Evolutionary conservation across 2,329 filamentous ascomycete species (phyloP), one percentile per base, ranked within the genome.

Genomic region (Stachybotrys elegans): DNA sequence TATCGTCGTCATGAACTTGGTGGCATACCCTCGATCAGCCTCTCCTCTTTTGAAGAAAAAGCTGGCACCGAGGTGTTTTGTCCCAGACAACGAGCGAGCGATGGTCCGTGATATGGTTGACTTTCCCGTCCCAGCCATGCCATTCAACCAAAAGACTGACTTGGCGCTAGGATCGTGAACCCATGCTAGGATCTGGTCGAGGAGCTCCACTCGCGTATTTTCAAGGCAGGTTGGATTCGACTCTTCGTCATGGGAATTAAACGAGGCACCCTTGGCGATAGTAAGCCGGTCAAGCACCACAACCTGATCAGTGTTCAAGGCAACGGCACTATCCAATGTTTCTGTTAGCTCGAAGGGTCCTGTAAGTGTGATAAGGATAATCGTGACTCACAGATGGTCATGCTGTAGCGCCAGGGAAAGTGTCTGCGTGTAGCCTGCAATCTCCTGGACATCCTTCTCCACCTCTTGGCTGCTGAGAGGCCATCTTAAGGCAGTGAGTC

Each of bases 31-130:
- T 20, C 64, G 58, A 47, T 71, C 65, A 6, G 50, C 55, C 42
- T 68, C 64, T 4, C 63, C 67, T 49, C 55, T 61, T 42, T 67
- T 70, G 52, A 74, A 75, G 54, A 72, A 72, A 49, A 73, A 73
- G 47, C 60, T 67, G 3, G 61, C 62, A 17, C 56, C 59, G 34
- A 68, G 57, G 2, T 27, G 31, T 17, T 41, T 31, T 20, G 22
- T 22, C 14, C 22, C 21, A n/a, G 41, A 43, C 23, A 7, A 56
- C 55, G 5, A 63, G 22, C 2, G 58, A 3, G 62, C 61, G 3
- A 67, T 21, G 1, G 62, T 66, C 1, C 57, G 62, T 6, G 62
- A 57, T 2, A 69, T 62, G 6, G 64, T 69, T 1, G 65, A 69
- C 38, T 69, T 69, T 8, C 65, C 64, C 1, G 60, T 68, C 1